phyloP scores from a whole-genome alignment of 805 yeast genomes.

The Cyberlindnera sargentensis region DNA sequence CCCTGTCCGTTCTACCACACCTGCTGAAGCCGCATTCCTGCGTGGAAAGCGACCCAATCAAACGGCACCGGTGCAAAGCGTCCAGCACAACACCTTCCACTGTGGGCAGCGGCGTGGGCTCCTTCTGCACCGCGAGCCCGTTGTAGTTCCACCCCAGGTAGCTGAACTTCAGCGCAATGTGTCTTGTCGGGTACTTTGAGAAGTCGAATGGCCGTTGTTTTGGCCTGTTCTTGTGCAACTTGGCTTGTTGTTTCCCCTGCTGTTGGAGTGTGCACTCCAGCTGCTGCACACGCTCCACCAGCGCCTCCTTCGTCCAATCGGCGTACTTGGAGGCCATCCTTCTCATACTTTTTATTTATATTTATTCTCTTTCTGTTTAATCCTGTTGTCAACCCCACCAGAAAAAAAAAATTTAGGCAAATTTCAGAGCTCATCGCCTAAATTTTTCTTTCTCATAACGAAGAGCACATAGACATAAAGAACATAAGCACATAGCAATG shows the following conservation, averaged over 20 bases:
- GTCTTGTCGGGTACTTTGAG: conserved; percentile 52
- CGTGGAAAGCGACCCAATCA: conserved; percentile 51
- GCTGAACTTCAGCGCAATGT: conserved; percentile 75
- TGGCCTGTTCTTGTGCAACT: conserved; percentile 4
- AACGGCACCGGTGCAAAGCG: conserved; percentile 59
- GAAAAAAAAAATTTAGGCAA: too few relatives aligned
- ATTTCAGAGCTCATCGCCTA: too few relatives aligned
- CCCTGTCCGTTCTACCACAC: conserved; percentile 93
- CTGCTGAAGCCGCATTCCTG: conserved; percentile 68
- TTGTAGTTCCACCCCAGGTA: conserved; percentile 93
- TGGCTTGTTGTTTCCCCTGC: conserved; percentile 1
- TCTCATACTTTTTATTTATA: not conserved
- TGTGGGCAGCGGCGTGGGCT: conserved; percentile 73
- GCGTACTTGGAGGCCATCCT: conserved; percentile 31
- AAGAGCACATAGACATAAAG: too few relatives aligned
- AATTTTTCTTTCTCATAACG: too few relatives aligned
- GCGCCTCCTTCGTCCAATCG: conserved; percentile 59
- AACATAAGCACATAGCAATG: conserved; percentile 1
- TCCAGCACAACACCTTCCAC: conserved; percentile 73
- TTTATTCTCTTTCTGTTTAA: too few relatives aligned
- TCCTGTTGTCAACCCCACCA: too few relatives aligned
- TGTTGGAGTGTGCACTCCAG: conserved; percentile 37
- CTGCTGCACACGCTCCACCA: conserved; percentile 48
- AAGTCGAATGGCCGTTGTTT: conserved; percentile 51
- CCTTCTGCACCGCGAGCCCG: conserved; percentile 80